A percentile compares a stretch with the other conserved stretches of the same genome.
These are phyloP conservation scores for Pichia cactophila DNA, from an alignment of 1,139 yeast genomes.

Conservation along the genomic window DNA sequence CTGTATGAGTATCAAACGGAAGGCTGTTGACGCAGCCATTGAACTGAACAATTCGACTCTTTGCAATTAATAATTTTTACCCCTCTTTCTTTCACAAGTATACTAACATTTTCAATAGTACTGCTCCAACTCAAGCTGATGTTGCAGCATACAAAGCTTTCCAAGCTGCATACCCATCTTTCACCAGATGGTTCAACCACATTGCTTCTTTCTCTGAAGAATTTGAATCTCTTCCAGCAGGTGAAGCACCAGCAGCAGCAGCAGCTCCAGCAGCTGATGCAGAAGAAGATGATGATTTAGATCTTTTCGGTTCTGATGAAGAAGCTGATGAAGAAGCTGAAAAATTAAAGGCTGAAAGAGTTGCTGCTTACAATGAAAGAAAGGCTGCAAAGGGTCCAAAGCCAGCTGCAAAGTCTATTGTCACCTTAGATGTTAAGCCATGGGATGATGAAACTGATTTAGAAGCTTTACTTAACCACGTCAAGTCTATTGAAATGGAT, in stretches of 20 bases:
- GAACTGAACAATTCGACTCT: slow-evolving; percentile 6
- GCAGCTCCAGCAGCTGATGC: slow-evolving; percentile 53
- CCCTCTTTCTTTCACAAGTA: not conserved
- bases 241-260: slow-evolving; percentile 49
- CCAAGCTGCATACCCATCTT: slow-evolving; percentile 88
- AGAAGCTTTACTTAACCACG: slow-evolving; percentile 79
- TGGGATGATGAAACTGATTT: slow-evolving; percentile 99
- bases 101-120: slow-evolving; percentile 33
- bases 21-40: slow-evolving; percentile 20
- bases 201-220: slow-evolving; percentile 86
- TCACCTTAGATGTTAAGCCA: slow-evolving; percentile 96
- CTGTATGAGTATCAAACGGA: slow-evolving; percentile 70
- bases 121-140: slow-evolving; percentile 91
- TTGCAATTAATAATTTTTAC: slow-evolving; percentile 1
- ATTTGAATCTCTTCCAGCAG: slow-evolving; percentile 79
- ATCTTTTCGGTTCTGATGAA: slow-evolving; percentile 89
- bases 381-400: slow-evolving; percentile 96
- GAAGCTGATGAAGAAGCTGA: slow-evolving; percentile 96
- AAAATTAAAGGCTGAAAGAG: slow-evolving; percentile 92
- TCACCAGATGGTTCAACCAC: slow-evolving; percentile 98
- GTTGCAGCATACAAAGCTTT: slow-evolving; percentile 92
- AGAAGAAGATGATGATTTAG: slow-evolving; percentile 86
- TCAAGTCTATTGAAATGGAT: slow-evolving; percentile 74
- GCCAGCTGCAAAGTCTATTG: slow-evolving; percentile 97
- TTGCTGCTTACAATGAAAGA: slow-evolving; percentile 95